Conservation (phyloP, 331 rosid genomes). For the Phaseolus coccineus region DNA sequence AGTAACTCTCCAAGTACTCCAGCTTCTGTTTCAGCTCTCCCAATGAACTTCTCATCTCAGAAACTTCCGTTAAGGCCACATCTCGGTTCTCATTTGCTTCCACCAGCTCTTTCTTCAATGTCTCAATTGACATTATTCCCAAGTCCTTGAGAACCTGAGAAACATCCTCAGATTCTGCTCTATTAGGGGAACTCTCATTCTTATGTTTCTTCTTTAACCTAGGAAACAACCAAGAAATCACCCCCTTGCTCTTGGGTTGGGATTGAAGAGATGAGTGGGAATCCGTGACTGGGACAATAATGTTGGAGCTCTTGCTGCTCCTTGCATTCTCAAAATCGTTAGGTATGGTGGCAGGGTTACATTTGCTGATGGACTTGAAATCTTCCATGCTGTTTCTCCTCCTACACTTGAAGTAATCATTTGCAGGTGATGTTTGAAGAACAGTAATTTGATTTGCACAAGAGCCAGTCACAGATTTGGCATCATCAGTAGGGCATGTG, state of each 20-base stretch:
- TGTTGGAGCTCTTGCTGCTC: slow-evolving; percentile 70
- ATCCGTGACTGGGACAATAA: slow-evolving; percentile 70
- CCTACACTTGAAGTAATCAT: slow-evolving; percentile 60
- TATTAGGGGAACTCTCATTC: slow-evolving; percentile 70
- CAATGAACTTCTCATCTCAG: slow-evolving; percentile 80
- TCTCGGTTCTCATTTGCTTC: slow-evolving; percentile 81
- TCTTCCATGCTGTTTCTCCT: slow-evolving; percentile 78
- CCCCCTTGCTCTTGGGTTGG: slow-evolving; percentile 75
- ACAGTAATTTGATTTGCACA: slow-evolving; percentile 63
- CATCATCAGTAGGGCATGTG: slow-evolving; percentile 63
- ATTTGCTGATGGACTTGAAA: slow-evolving; percentile 69
- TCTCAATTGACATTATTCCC: slow-evolving; percentile 79
- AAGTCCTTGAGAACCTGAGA: slow-evolving; percentile 80
- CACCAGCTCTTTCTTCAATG: slow-evolving; percentile 72
- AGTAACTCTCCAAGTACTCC: slow-evolving; percentile 85
- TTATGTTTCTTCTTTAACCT: slow-evolving; percentile 77
- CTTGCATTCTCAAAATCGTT: slow-evolving; percentile 68
- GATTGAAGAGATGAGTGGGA: slow-evolving; percentile 75
- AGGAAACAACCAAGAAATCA: slow-evolving; percentile 92
- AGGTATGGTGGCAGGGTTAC: slow-evolving; percentile 77
- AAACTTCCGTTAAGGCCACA: slow-evolving; percentile 78
- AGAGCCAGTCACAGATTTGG: slow-evolving; percentile 66
- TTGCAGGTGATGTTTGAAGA: slow-evolving; percentile 75
- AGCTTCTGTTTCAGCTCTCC: slow-evolving; percentile 88
- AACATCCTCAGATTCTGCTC: slow-evolving; percentile 88